Base-by-base conservation (phyloP, 2,329 filamentous ascomycete species). In the Stenocarpella maydis region DNA sequence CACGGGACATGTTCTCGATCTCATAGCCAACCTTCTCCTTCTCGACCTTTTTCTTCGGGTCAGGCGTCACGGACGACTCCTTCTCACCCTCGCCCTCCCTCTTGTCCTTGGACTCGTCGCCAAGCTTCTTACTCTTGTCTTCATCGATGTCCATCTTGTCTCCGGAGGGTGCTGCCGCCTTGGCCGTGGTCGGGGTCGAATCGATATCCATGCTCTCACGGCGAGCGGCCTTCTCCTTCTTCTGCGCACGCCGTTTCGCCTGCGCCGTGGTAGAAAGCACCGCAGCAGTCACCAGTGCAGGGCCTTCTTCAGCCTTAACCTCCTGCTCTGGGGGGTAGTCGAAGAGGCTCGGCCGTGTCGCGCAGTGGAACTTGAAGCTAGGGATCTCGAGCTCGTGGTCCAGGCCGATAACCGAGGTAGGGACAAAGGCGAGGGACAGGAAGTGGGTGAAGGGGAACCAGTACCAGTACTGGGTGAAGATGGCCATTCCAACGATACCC, bases 391-490 rank as follows among this genome's bases (percentile, higher is more conserved):
- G 87, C 77, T 98, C 93, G 77, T 97, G 92, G 78, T 99, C 95
- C 31, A 99, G 89, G 71, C 93, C 95, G 75, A 98, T 98, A 77
- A 99, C 92, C 1, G 96, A 92, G 1, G 97, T 99, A 1, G 96
- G 96, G n/a, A 93, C 94, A 82, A 99, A 98, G 76, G 94, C 95
- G 71, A 99, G 86, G 0, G 95, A 97, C 69, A 99, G 81, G 89
- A 99, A 99, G 82, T 99, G 96, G 37, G 96, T 97, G 76, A 98
- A 92, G 71, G 96, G 96, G 88, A 99, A 99, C 96, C 96, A 99
- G 85, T 99, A 99, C 96, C 96, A 99, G 85, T 99, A 99, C 80
- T 99, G 96, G 10, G 95, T 97, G 82, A 99, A 99, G 66, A 99
- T 92, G 34, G 94, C 95, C 90, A 97, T 97, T 74, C 96, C 97